phyloP scores from a whole-genome alignment of 129 eudicot species.

The Kitagawia praeruptora region DNA sequence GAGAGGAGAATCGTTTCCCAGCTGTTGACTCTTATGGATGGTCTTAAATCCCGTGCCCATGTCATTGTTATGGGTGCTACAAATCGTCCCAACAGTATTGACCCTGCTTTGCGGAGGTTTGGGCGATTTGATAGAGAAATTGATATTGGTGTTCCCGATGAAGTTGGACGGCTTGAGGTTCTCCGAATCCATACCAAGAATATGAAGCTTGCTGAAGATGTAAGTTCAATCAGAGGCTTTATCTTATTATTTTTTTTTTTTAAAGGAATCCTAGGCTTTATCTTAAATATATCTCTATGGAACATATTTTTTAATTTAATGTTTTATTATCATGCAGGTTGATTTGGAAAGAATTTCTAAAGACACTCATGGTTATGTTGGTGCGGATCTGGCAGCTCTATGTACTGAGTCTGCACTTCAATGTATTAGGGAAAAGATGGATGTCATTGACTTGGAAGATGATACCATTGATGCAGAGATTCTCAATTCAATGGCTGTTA shows the following conservation, averaged over 20 bases:
- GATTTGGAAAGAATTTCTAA: slow-evolving; percentile 79
- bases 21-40: slow-evolving; percentile 82
- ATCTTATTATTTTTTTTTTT: too few relatives aligned
- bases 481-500: slow-evolving; percentile 58
- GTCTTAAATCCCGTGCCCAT: slow-evolving; percentile 83
- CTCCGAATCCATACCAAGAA: slow-evolving; percentile 64
- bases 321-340: slow-evolving; percentile 30
- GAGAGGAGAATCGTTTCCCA: slow-evolving; percentile 92
- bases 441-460: slow-evolving; percentile 60
- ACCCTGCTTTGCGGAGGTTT: slow-evolving; percentile 83
- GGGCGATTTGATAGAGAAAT: slow-evolving; percentile 72
- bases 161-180: slow-evolving; percentile 61
- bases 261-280: not conserved
- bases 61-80: slow-evolving; percentile 94
- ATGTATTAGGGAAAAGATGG: slow-evolving; percentile 71
- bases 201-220: slow-evolving; percentile 79
- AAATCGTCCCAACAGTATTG: slow-evolving; percentile 89
- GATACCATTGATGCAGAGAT: slow-evolving; percentile 66
- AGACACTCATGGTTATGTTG: slow-evolving; percentile 90
- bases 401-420: slow-evolving; percentile 75
- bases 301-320: not conserved
- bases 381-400: slow-evolving; percentile 89
- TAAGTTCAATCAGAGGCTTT: slow-evolving; percentile 7
- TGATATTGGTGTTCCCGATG: slow-evolving; percentile 67
- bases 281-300: too few relatives aligned